A percentile compares a stretch with the other conserved stretches of the same genome.
Evolutionary conservation across 768 basidiomycete species (phyloP).

Genomic region (Candolleomyces aberdarensis): DNA sequence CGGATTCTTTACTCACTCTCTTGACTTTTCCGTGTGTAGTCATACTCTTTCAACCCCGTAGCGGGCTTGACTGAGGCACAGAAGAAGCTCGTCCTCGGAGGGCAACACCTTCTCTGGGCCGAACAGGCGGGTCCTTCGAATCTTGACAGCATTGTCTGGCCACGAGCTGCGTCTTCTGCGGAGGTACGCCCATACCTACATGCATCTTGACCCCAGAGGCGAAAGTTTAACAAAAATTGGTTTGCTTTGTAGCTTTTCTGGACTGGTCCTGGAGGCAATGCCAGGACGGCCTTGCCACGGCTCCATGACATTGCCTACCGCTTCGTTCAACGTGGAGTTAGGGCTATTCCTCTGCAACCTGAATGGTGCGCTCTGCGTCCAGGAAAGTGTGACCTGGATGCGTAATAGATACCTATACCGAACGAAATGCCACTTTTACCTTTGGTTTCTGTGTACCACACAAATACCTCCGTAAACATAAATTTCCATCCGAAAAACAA

Average conservation of each 20-base stretch:
- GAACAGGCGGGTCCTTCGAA: conserved; percentile 69
- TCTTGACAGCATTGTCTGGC: conserved; percentile 69
- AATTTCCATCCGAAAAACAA: too few relatives aligned
- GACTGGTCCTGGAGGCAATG: conserved; percentile 53
- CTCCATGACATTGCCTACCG: conserved; percentile 66
- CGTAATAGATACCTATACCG: neutral
- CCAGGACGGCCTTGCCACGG: conserved; percentile 54
- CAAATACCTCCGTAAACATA: too few relatives aligned
- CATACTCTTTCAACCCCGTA: conserved; percentile 74
- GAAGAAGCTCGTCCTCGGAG: conserved; percentile 58
- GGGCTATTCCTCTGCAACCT: conserved; percentile 63
- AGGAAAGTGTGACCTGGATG: conserved; percentile 48
- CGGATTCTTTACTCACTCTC: neutral
- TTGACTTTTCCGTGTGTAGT: conserved; percentile 13
- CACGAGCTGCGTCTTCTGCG: conserved; percentile 64
- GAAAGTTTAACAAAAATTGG: neutral
- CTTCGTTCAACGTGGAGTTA: conserved; percentile 57
- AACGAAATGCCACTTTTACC: too few relatives aligned
- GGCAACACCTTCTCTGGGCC: conserved; percentile 69
- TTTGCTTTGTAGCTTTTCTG: conserved; percentile 52
- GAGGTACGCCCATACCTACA: conserved; percentile 34
- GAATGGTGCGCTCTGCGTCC: conserved; percentile 70
- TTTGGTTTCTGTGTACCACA: too few relatives aligned
- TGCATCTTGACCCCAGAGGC: neutral
- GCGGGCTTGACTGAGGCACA: conserved; percentile 52